phyloP scores from a whole-genome alignment of 83 land plant species.

The Diphasiastrum complanatum region DNA sequence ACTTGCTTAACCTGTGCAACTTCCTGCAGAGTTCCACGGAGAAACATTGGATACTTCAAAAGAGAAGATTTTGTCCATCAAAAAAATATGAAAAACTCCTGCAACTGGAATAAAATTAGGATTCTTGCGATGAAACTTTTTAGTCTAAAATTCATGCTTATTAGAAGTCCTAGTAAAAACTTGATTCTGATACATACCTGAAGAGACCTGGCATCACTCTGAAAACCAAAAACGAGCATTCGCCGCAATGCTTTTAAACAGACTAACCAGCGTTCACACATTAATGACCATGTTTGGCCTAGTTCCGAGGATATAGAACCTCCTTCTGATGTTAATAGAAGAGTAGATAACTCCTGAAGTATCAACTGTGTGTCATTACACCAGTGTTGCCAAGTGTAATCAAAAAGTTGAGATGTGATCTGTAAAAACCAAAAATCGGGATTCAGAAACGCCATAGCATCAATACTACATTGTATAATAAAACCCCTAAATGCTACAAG shows the following conservation, averaged over 20 bases:
- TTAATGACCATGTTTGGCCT: slow-evolving; percentile 49
- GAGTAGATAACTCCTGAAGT: slow-evolving; percentile 48
- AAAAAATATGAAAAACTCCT: too few species aligned
- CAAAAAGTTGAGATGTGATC: slow-evolving; percentile 81
- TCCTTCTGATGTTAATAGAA: slow-evolving; percentile 24
- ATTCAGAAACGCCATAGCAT: too few species aligned
- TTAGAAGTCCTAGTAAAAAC: too few species aligned
- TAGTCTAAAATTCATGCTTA: too few species aligned
- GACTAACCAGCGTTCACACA: slow-evolving; percentile 90
- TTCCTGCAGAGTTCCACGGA: slow-evolving; percentile 41
- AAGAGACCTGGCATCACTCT: slow-evolving; percentile 67
- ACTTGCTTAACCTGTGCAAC: slow-evolving; percentile 81
- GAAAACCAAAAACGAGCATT: slow-evolving; percentile 69
- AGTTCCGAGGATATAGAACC: slow-evolving; percentile 29
- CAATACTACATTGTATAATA: too few species aligned
- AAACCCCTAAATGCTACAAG: too few species aligned
- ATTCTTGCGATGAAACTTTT: too few species aligned
- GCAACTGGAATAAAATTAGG: too few species aligned
- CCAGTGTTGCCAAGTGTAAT: slow-evolving; percentile 94
- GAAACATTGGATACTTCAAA: too few species aligned
- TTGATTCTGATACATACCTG: slow-evolving; percentile 53
- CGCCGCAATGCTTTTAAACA: slow-evolving; percentile 71
- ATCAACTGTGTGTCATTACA: slow-evolving; percentile 60
- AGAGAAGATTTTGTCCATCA: too few species aligned
- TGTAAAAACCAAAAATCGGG: too few species aligned